A percentile compares a stretch with the other conserved stretches of the same genome.
phyloP scores from a whole-genome alignment of 2,329 filamentous ascomycete species.

The Pseudogymnoascus pannorum region DNA sequence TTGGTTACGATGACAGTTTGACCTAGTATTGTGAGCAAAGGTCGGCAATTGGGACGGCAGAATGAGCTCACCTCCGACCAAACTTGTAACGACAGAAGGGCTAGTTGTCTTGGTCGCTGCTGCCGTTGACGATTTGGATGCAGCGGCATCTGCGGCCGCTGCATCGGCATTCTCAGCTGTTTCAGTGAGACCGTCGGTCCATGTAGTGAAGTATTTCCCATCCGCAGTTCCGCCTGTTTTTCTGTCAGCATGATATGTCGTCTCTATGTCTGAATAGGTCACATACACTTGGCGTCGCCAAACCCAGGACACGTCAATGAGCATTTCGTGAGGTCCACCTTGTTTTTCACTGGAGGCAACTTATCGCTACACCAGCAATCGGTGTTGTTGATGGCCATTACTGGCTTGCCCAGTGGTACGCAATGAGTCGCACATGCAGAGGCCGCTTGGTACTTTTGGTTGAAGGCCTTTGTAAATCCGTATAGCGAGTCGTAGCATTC shows the following conservation, averaged over 20 bases:
- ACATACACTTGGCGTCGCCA: constrained; percentile 23
- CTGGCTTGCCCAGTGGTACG: not conserved
- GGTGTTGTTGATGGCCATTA: constrained; percentile 15
- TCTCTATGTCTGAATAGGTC: not conserved
- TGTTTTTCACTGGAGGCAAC: constrained; percentile 19
- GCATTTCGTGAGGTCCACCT: constrained; percentile 20
- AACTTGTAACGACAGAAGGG: not conserved
- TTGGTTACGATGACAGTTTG: not conserved
- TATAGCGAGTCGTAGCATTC: not conserved
- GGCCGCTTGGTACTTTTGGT: constrained; percentile 19
- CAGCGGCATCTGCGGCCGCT: not conserved
- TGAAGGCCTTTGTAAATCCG: constrained; percentile 15
- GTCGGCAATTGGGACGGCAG: not conserved
- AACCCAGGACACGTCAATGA: constrained; percentile 24
- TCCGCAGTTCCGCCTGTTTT: not conserved
- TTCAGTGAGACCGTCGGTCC: not conserved
- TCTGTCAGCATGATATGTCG: not conserved
- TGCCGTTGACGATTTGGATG: not conserved
- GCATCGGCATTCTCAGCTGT: not conserved
- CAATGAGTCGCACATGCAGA: constrained; percentile 14
- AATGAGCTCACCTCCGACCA: not conserved
- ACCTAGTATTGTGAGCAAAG: not conserved
- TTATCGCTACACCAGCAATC: constrained; percentile 27
- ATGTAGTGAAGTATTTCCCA: not conserved
- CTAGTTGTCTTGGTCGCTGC: not conserved